phyloP scores from a whole-genome alignment of 768 basidiomycete species.

The Russula sp. region DNA sequence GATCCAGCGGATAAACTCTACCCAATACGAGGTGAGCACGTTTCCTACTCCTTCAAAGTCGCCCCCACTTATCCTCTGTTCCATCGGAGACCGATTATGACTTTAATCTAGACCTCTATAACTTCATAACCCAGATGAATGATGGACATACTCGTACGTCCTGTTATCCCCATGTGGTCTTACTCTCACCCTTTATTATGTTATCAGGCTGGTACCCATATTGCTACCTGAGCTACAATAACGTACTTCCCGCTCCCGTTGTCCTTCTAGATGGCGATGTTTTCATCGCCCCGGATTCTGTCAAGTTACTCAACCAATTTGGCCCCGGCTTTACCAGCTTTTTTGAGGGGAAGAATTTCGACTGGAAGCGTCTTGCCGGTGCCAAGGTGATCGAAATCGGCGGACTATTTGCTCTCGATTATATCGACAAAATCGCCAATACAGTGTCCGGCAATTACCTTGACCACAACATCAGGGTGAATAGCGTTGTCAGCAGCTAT shows the following conservation, averaged over 20 bases:
- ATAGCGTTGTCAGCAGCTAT: conserved; percentile 61
- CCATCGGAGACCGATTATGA: conserved; percentile 58
- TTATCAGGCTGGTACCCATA: conserved; percentile 52
- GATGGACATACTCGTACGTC: conserved; percentile 62
- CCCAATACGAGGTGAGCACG: conserved; percentile 44
- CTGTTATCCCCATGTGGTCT: background rate
- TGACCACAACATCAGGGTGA: conserved; percentile 61
- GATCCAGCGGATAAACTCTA: conserved; percentile 47
- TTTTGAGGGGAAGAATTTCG: conserved; percentile 45
- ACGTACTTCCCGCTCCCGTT: conserved; percentile 54
- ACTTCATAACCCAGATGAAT: conserved; percentile 54
- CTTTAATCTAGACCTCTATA: conserved; percentile 56
- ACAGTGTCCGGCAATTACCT: conserved; percentile 63
- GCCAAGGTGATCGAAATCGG: conserved; percentile 55
- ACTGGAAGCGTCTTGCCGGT: conserved; percentile 61
- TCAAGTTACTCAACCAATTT: conserved; percentile 48
- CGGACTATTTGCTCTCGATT: conserved; percentile 51
- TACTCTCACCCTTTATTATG: background rate
- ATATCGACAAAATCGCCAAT: conserved; percentile 54
- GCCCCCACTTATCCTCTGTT: background rate
- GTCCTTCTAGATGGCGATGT: conserved; percentile 36
- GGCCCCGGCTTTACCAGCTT: conserved; percentile 47
- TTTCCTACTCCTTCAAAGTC: background rate
- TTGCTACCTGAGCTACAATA: conserved; percentile 48
- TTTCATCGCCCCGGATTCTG: conserved; percentile 54